Conservation (phyloP, 257 asterid species). For the Primulina eburnea region DNA sequence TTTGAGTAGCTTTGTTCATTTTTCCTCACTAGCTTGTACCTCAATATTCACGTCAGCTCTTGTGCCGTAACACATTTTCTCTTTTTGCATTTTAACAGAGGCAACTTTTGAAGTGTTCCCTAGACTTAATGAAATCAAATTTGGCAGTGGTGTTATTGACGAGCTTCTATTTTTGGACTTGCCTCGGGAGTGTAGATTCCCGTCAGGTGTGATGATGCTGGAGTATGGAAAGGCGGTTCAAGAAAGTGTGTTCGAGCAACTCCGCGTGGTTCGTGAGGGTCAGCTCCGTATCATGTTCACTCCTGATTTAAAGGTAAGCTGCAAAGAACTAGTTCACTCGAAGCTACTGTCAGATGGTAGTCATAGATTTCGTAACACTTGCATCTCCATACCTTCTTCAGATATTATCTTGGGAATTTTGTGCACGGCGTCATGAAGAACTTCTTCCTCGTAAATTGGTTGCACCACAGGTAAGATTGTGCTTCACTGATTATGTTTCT, state of each 20-base stretch:
- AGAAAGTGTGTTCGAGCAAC: conserved; percentile 92
- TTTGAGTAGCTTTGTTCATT: conserved; percentile 2
- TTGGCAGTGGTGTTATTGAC: conserved; percentile 83
- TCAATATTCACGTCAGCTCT: neutral
- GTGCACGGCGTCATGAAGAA: conserved; percentile 96
- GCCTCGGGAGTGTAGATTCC: conserved; percentile 85
- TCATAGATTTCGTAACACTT: conserved; percentile 20
- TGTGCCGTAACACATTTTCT: conserved; percentile 10
- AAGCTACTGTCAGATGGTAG: neutral
- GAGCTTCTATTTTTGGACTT: conserved; percentile 94
- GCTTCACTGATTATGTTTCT: conserved; percentile 12
- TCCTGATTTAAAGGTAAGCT: conserved; percentile 85
- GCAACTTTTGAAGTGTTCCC: conserved; percentile 99
- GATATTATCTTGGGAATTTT: conserved; percentile 95
- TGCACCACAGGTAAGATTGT: conserved; percentile 76
- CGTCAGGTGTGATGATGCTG: conserved; percentile 94
- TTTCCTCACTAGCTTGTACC: neutral
- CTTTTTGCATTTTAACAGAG: conserved; percentile 48
- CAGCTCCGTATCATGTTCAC: conserved; percentile 88
- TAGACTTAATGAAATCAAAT: conserved; percentile 92
- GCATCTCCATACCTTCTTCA: conserved; percentile 23
- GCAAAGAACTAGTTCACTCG: neutral
- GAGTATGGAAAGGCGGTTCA: conserved; percentile 93
- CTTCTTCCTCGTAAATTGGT: conserved; percentile 90
- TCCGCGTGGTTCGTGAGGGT: conserved; percentile 97